phyloP scores from a whole-genome alignment of 179 eudicot genomes.

The Kewa caespitosa region DNA sequence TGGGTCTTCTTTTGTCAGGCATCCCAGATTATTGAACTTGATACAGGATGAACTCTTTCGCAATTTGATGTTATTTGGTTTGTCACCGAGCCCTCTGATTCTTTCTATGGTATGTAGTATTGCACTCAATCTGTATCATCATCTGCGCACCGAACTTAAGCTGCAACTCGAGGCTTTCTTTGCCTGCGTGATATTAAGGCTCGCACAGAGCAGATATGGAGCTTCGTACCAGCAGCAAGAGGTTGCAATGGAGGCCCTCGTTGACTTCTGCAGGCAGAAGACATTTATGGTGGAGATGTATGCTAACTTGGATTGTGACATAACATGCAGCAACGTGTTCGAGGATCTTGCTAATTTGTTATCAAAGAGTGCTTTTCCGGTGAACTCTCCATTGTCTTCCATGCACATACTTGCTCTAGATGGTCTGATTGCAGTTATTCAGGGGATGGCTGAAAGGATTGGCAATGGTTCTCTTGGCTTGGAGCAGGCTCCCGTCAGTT shows the following conservation, averaged over 20 bases:
- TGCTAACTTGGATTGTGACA: constrained; percentile 71
- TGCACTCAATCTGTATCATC: constrained; percentile 62
- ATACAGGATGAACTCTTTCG: constrained; percentile 66
- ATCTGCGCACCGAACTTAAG: constrained; percentile 59
- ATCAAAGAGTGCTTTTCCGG: constrained; percentile 77
- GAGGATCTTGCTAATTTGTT: constrained; percentile 70
- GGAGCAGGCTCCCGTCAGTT: constrained; percentile 53
- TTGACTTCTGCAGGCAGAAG: constrained; percentile 71
- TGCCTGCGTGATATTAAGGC: constrained; percentile 58
- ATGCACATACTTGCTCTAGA: constrained; percentile 76
- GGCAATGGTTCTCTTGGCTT: constrained; percentile 58
- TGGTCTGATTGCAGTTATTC: constrained; percentile 73
- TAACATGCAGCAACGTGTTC: constrained; percentile 67
- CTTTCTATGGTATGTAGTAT: constrained; percentile 68
- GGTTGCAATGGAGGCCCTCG: constrained; percentile 81
- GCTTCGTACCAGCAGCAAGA: constrained; percentile 78
- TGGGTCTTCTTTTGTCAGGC: constrained; percentile 50
- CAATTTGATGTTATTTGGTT: constrained; percentile 59
- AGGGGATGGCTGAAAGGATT: constrained; percentile 76
- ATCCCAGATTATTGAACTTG: constrained; percentile 54
- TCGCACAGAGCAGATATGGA: constrained; percentile 66
- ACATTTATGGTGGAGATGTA: constrained; percentile 74
- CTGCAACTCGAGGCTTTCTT: constrained; percentile 73
- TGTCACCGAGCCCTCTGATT: constrained; percentile 63
- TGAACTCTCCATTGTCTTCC: constrained; percentile 61